Evolutionary conservation across 2,329 filamentous ascomycete species (phyloP).

Genomic region (Xylariaceae sp.): DNA sequence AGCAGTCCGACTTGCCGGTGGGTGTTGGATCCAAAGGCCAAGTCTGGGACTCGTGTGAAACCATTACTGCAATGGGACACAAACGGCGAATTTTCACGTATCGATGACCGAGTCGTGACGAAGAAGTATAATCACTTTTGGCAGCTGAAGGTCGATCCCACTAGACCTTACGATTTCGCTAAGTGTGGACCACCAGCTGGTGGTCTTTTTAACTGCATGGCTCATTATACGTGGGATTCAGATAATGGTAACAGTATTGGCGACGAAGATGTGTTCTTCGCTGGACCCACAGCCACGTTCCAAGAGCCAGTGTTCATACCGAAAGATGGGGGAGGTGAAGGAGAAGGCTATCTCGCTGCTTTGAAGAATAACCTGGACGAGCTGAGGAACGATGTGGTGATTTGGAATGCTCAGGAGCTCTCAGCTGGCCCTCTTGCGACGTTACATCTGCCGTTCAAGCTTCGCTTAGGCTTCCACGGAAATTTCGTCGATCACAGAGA

Average conservation of each 20-base stretch:
- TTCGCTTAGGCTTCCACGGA: slow-evolving; percentile 42
- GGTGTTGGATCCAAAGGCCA: slow-evolving; percentile 38
- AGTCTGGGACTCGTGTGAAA: slow-evolving; percentile 36
- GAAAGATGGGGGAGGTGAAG: slow-evolving; percentile 38
- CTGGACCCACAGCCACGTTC: slow-evolving; percentile 44
- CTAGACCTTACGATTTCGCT: slow-evolving; percentile 42
- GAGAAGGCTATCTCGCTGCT: slow-evolving; percentile 50
- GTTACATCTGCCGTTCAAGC: slow-evolving; percentile 40
- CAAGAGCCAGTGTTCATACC: slow-evolving; percentile 56
- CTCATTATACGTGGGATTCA: slow-evolving; percentile 41
- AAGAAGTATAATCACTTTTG: slow-evolving; percentile 47
- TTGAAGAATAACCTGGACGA: slow-evolving; percentile 46
- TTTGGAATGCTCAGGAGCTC: slow-evolving; percentile 41
- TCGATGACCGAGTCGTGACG: slow-evolving; percentile 46
- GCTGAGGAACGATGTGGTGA: slow-evolving; percentile 42
- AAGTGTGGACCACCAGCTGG: slow-evolving; percentile 42
- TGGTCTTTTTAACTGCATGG: slow-evolving; percentile 46
- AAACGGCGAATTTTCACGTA: slow-evolving; percentile 49
- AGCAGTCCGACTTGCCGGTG: slow-evolving; percentile 40
- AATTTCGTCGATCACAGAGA: slow-evolving; percentile 43
- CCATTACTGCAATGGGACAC: slow-evolving; percentile 37
- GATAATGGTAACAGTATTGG: slow-evolving; percentile 26
- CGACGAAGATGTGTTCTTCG: slow-evolving; percentile 41
- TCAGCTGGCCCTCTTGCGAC: slow-evolving; percentile 38
- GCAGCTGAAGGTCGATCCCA: slow-evolving; percentile 39